Conservation (phyloP, 805 yeast genomes). For the Pichia insulana region DNA sequence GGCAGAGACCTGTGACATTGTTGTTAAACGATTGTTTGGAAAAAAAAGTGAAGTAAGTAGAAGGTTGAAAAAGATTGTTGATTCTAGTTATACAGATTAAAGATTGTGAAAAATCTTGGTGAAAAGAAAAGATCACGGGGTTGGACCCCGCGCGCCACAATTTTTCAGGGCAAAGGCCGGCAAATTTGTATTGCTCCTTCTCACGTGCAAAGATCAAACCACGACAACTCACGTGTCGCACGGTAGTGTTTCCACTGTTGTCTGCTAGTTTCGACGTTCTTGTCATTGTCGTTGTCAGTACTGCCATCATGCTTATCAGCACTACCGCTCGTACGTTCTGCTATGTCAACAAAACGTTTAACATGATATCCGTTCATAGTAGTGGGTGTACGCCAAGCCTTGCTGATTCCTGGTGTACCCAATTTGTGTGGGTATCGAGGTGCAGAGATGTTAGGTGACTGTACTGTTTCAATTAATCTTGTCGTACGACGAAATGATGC, state of each 20-base stretch:
- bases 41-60: neutral
- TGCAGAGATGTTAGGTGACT: no score
- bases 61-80: neutral
- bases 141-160: no score
- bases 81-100: neutral
- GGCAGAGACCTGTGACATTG: slow-evolving; percentile 14
- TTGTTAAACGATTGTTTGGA: slow-evolving; percentile 5
- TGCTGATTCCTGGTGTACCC: slow-evolving; percentile 25
- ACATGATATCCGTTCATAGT: slow-evolving; percentile 11
- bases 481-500: no score
- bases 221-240: no score
- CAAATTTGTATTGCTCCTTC: no score
- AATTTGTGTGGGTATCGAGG: slow-evolving; percentile 13
- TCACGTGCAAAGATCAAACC: no score
- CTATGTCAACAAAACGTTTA: neutral
- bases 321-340: neutral
- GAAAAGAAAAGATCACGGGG: no score
- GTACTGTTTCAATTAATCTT: no score
- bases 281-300: slow-evolving; percentile 4
- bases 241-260: no score
- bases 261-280: slow-evolving; percentile 5
- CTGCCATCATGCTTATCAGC: no score
- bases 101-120: neutral
- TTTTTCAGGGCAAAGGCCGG: neutral
- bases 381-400: slow-evolving; percentile 22